These are phyloP conservation scores for Castanopsis chinensis DNA, from an alignment of 306 rosid genomes.

Conservation along the genomic window DNA sequence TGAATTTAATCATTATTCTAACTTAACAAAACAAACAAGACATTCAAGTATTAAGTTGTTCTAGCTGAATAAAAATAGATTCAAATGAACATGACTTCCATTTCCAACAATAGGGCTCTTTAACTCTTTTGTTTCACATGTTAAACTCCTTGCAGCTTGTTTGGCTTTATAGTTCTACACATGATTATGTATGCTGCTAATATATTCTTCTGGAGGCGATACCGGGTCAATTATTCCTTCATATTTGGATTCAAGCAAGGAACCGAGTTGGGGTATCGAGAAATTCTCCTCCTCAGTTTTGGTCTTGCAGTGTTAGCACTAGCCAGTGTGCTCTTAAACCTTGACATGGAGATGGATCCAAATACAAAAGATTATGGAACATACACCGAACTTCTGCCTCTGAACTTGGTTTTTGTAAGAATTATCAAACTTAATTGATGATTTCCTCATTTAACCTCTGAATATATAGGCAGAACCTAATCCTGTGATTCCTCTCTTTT, in stretches of 20 bases:
- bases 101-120: too few relatives aligned
- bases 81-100: too few relatives aligned
- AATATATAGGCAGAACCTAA: not conserved
- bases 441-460: not conserved
- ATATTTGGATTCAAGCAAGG: constrained; percentile 79
- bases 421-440: not conserved
- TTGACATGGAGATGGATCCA: constrained; percentile 45
- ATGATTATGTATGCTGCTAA: constrained; percentile 71
- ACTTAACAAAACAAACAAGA: too few relatives aligned
- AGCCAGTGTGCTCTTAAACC: constrained; percentile 58
- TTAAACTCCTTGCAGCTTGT: constrained; percentile 49
- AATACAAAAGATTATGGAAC: constrained; percentile 38
- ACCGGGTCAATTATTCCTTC: constrained; percentile 62
- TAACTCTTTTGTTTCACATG: too few relatives aligned
- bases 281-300: constrained; percentile 51
- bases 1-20: too few relatives aligned
- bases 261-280: constrained; percentile 48
- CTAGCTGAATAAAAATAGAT: too few relatives aligned
- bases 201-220: constrained; percentile 56
- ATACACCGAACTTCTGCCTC: constrained; percentile 65
- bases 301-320: constrained; percentile 49
- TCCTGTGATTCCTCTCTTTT: not conserved
- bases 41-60: too few relatives aligned
- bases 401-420: constrained; percentile 53
- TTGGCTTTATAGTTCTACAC: constrained; percentile 63